phyloP scores from a whole-genome alignment of 2,329 filamentous ascomycete species.

The Penicillium sp. region DNA sequence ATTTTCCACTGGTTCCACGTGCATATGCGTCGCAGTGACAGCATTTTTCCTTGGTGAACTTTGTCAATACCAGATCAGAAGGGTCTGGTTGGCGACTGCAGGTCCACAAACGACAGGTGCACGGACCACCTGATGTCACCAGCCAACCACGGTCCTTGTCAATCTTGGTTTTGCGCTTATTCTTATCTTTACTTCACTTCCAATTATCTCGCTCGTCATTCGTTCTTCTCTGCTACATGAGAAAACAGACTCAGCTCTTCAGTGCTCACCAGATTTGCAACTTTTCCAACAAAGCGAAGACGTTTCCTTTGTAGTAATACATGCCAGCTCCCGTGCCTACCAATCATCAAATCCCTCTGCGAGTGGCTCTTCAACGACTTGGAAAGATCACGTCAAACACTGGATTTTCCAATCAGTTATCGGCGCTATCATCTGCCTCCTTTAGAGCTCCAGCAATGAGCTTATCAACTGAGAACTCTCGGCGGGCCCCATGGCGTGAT shows the following conservation, averaged over 20 bases:
- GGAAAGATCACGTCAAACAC: neutral
- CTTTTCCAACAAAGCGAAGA: neutral
- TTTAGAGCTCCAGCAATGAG: slow-evolving; percentile 11
- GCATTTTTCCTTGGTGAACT: neutral
- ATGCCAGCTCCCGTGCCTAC: slow-evolving; percentile 2
- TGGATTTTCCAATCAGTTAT: neutral
- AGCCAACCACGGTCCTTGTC: slow-evolving; percentile 1
- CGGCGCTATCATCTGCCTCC: neutral
- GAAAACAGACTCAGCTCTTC: neutral
- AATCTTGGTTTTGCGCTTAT: slow-evolving; percentile 5
- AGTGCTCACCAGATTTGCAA: neutral
- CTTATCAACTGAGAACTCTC: slow-evolving; percentile 1
- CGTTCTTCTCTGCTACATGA: neutral
- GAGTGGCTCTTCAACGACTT: slow-evolving; percentile 2
- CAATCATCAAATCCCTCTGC: neutral
- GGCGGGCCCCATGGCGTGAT: slow-evolving; percentile 31
- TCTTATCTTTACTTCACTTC: neutral
- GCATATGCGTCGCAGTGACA: neutral
- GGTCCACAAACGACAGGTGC: neutral
- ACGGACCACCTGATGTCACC: slow-evolving; percentile 11
- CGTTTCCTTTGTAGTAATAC: neutral
- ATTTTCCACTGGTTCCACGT: neutral
- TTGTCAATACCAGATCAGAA: neutral
- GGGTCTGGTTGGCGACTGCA: neutral
- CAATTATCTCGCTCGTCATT: neutral